Conservation (phyloP, 2,329 filamentous ascomycete species). For the Chrysoporthe puriensis region DNA sequence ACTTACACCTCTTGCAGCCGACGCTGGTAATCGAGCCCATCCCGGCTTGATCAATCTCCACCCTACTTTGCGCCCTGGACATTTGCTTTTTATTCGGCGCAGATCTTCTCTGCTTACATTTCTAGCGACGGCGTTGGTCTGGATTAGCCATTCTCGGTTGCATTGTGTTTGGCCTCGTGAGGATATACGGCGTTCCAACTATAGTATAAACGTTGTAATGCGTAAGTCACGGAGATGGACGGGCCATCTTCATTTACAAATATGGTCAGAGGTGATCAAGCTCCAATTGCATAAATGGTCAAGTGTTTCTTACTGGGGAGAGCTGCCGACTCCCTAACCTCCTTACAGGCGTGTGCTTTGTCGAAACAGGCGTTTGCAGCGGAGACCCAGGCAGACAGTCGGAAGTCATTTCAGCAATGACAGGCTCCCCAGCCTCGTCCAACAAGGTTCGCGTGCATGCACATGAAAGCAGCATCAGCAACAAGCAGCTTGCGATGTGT, state of each 20-base stretch:
- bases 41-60: not conserved
- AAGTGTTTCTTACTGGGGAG: not conserved
- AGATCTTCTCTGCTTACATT: not conserved
- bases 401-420: not conserved
- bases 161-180: not conserved
- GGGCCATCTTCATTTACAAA: not conserved
- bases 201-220: constrained; percentile 2
- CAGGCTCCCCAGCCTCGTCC: not conserved
- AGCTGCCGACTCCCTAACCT: not conserved
- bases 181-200: not conserved
- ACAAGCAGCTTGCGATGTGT: not conserved
- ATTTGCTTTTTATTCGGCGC: not conserved
- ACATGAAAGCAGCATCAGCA: not conserved
- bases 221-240: not conserved
- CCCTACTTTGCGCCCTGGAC: not conserved
- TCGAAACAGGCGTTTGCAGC: not conserved
- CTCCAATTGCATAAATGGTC: not conserved
- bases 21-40: constrained; percentile 5
- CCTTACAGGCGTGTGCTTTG: not conserved
- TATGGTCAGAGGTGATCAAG: not conserved
- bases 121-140: constrained; percentile 10
- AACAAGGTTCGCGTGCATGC: not conserved
- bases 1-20: constrained; percentile 1
- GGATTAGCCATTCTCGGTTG: not conserved
- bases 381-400: not conserved